Percentiles rank a stretch among this genome's conserved stretches.
Evolutionary conservation across 2,329 filamentous ascomycete species (phyloP).

Genomic region (Corniculantispora saksenae): DNA sequence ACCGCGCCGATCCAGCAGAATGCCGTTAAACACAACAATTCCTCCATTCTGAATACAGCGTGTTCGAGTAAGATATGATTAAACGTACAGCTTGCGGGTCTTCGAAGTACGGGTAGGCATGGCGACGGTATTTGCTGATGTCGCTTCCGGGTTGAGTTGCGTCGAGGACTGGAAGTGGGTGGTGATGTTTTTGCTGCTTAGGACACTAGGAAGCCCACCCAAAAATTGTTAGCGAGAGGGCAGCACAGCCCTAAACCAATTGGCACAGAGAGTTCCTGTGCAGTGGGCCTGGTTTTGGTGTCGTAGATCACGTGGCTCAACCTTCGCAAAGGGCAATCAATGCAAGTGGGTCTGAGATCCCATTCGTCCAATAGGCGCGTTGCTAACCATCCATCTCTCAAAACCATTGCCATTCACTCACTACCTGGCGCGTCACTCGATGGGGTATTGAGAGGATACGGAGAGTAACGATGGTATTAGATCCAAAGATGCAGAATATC

Average conservation of each 20-base stretch:
- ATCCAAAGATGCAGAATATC: constrained; percentile 24
- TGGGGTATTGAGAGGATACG: not conserved
- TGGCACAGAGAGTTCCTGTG: constrained; percentile 17
- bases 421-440: constrained; percentile 3
- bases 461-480: constrained; percentile 24
- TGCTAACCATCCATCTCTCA: not conserved
- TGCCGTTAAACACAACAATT: constrained; percentile 11
- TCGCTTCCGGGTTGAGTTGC: constrained; percentile 43
- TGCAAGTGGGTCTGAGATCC: not conserved
- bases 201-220: constrained; percentile 30
- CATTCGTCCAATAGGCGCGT: not conserved
- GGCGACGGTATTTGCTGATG: constrained; percentile 50
- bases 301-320: constrained; percentile 34
- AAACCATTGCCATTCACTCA: not conserved
- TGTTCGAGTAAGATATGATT: constrained; percentile 17
- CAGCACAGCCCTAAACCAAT: constrained; percentile 42
- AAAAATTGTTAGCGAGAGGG: constrained; percentile 44
- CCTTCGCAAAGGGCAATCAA: not conserved
- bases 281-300: not conserved
- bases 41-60: constrained; percentile 9
- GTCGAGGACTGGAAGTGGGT: constrained; percentile 34
- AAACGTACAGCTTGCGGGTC: constrained; percentile 73
- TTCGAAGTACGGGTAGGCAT: constrained; percentile 76
- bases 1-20: constrained; percentile 16
- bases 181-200: constrained; percentile 42